Evolutionary conservation across 495 filamentous ascomycete species (phyloP).

Genomic region (Massariosphaeria phaeospora): DNA sequence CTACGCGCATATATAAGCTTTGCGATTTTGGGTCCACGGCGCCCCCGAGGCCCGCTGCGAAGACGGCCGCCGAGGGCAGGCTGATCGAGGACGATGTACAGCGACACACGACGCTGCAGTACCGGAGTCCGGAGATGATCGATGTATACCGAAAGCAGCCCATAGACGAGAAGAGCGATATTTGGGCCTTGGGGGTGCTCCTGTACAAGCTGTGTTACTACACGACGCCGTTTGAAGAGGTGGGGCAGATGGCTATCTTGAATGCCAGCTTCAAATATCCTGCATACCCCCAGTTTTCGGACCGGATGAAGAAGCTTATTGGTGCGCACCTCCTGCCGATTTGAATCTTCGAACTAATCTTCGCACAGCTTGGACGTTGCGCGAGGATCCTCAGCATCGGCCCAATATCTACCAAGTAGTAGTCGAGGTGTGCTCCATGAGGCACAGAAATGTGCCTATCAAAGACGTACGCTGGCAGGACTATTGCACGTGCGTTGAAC

Average conservation of each 20-base stretch:
- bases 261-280: slow-evolving; percentile 96
- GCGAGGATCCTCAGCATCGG: slow-evolving; percentile 72
- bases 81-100: slow-evolving; percentile 96
- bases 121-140: slow-evolving; percentile 97
- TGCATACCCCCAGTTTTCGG: slow-evolving; percentile 79
- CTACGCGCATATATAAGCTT: slow-evolving; percentile 72
- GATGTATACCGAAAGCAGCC: slow-evolving; percentile 95
- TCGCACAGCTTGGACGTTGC: slow-evolving; percentile 74
- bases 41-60: slow-evolving; percentile 75
- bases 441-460: slow-evolving; percentile 81
- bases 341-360: slow-evolving; percentile 3
- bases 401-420: slow-evolving; percentile 94
- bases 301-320: slow-evolving; percentile 84
- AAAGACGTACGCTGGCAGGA: slow-evolving; percentile 65
- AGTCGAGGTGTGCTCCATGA: slow-evolving; percentile 79
- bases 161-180: slow-evolving; percentile 98
- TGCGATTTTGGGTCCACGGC: slow-evolving; percentile 97
- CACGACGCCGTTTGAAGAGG: slow-evolving; percentile 96
- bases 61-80: slow-evolving; percentile 76
- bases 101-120: slow-evolving; percentile 93
- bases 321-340: slow-evolving; percentile 52
- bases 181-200: slow-evolving; percentile 93
- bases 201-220: slow-evolving; percentile 99
- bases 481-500: not conserved
- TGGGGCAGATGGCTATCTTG: slow-evolving; percentile 95